Base-by-base conservation (phyloP, 768 basidiomycete genomes). In the Aureoboletus auriporus region DNA sequence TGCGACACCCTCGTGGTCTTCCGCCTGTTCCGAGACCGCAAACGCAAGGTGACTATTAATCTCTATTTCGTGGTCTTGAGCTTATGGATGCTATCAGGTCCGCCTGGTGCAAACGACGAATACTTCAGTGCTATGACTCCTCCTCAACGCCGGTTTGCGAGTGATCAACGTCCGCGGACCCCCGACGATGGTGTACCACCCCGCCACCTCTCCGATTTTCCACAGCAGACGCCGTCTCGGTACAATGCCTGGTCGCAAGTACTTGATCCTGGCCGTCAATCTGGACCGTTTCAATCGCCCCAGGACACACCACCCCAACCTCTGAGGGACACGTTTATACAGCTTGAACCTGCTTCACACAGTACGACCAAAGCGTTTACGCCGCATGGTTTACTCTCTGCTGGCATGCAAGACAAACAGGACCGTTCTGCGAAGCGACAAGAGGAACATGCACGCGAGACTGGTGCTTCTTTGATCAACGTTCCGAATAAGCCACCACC, bases 401-500 rank as follows among this genome's bases (percentile, higher is more conserved):
- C 93, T 46, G 96, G 96, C 33, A 75, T 98, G 55, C 91, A 95
- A 61, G 94, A 97, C 65, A 92, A 92, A 65, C 86, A 94, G 65
- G 93, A 96, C 62, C 82, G 95, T 31, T 96, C 93, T 28, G 96
- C 96, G 2, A 94, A 94, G 67, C 79, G 86, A 44, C 93, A 97
- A 60, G 95, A 99, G 65, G 91, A 96, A 65, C 69, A 90, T 10
- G 96, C 96, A 9, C 77, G 94, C 31, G 94, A 96, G 69, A 84
- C 78, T 7, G 96, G 96, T 27, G 89, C 82, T 13, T 92, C 93
- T 5, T 77, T 98, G 45, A 84, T 98, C 72, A 94, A 95, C 64
- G 91, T 99, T n/a, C 92, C 91, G 5, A 82, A 84, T 61, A 95
- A 95, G 63, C 93, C 94, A 0, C 93, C 91, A 0, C 90, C 92